Conservation (phyloP, 2,329 filamentous ascomycete genomes). For the Clonostachys sp. region DNA sequence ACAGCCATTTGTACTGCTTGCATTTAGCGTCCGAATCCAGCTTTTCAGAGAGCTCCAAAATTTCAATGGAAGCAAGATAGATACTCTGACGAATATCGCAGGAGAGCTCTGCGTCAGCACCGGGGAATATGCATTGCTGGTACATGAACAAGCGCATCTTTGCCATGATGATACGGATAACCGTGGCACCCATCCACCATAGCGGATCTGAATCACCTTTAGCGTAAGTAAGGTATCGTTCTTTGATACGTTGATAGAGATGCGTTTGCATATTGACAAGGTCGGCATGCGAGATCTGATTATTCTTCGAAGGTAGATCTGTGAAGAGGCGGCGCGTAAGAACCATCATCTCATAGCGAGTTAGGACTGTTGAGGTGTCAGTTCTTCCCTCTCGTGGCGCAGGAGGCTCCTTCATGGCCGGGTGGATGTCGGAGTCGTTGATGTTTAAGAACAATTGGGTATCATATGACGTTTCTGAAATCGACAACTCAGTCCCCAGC, state of each 20-base stretch:
- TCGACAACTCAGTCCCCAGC: slow-evolving; percentile 39
- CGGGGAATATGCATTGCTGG: slow-evolving; percentile 63
- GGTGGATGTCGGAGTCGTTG: slow-evolving; percentile 41
- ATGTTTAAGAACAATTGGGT: slow-evolving; percentile 44
- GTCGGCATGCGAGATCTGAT: slow-evolving; percentile 21
- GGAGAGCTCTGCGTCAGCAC: slow-evolving; percentile 49
- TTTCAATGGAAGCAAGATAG: slow-evolving; percentile 68
- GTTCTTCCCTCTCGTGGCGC: slow-evolving; percentile 43
- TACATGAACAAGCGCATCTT: slow-evolving; percentile 78
- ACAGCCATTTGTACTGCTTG: slow-evolving; percentile 43
- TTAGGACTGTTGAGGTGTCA: slow-evolving; percentile 41
- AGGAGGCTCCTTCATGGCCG: slow-evolving; percentile 40
- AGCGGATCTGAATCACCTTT: slow-evolving; percentile 44
- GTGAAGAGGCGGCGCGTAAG: slow-evolving; percentile 28
- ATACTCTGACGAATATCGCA: slow-evolving; percentile 63
- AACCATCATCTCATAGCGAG: slow-evolving; percentile 47
- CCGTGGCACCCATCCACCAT: slow-evolving; percentile 64
- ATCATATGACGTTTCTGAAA: slow-evolving; percentile 35
- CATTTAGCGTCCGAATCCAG: slow-evolving; percentile 54
- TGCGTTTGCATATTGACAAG: slow-evolving; percentile 43
- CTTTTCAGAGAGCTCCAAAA: slow-evolving; percentile 64
- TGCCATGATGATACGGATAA: slow-evolving; percentile 67
- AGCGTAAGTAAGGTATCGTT: slow-evolving; percentile 48
- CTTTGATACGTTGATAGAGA: slow-evolving; percentile 47
- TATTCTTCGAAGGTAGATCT: slow-evolving; percentile 8